phyloP scores from a whole-genome alignment of 495 filamentous ascomycete genomes.

The Hypomontagnella monticulosa region DNA sequence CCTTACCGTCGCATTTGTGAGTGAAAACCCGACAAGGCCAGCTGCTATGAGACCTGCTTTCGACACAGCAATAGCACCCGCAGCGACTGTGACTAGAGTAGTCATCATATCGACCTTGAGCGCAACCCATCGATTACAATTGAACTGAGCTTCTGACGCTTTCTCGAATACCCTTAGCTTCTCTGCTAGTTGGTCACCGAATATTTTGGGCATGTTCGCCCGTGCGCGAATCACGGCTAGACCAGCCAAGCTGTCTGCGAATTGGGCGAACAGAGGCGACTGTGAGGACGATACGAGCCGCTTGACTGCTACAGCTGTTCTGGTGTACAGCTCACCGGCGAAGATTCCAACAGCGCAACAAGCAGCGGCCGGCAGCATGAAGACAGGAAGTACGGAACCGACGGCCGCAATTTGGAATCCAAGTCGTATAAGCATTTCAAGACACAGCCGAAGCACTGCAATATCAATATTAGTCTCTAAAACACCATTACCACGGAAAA shows the following conservation, averaged over 20 bases:
- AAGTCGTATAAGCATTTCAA: slow-evolving; percentile 53
- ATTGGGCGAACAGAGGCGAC: slow-evolving; percentile 62
- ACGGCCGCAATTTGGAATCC: slow-evolving; percentile 57
- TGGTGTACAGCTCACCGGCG: slow-evolving; percentile 61
- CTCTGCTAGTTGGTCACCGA: slow-evolving; percentile 54
- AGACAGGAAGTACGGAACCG: slow-evolving; percentile 60
- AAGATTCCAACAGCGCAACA: slow-evolving; percentile 54
- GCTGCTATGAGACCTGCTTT: slow-evolving; percentile 53
- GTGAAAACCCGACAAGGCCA: slow-evolving; percentile 60
- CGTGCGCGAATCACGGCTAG: slow-evolving; percentile 59
- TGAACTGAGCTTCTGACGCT: slow-evolving; percentile 56
- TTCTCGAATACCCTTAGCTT: slow-evolving; percentile 52
- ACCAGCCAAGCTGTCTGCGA: slow-evolving; percentile 59
- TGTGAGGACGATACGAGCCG: slow-evolving; percentile 56
- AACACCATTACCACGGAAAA: not conserved
- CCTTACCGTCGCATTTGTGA: slow-evolving; percentile 57
- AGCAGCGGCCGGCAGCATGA: slow-evolving; percentile 55
- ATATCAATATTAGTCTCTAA: slow-evolving; percentile 2
- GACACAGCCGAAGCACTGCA: slow-evolving; percentile 49
- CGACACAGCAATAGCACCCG: slow-evolving; percentile 57
- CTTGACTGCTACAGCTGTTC: slow-evolving; percentile 57
- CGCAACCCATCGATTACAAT: slow-evolving; percentile 62
- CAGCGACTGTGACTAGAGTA: slow-evolving; percentile 55
- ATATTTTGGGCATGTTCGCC: slow-evolving; percentile 54
- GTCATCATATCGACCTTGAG: slow-evolving; percentile 60